Base-by-base conservation (phyloP, 129 eudicot genomes). In the Smallanthus sonchifolius region DNA sequence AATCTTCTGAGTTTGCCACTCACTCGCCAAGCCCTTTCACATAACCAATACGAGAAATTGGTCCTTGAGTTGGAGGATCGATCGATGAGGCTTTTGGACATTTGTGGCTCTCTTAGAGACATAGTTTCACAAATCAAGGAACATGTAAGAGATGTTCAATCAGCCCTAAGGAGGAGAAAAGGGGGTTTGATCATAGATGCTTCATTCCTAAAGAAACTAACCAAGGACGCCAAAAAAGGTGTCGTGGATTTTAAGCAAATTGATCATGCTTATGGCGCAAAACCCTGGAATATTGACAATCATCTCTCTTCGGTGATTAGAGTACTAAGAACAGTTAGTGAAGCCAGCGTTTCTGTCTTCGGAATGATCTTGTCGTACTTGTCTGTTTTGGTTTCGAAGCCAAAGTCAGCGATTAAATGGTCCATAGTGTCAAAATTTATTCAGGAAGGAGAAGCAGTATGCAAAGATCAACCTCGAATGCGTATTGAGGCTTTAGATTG, bases 21-120 rank as follows among this genome's bases (percentile, higher is more conserved):
- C 2, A 78, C 86, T 30, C 80, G 56, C 73, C 78, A 85, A 79
- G 75, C 80, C 5, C 75, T 82, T 36, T 82, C 74, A 37, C 75
- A 48, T 37, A 48, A 49, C 17, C 83, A 80, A 68, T 69, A 73
- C 8, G 77, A 80, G 67, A 77, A 67, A 69, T 9, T 67, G 39
- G 73, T 72, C 5, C 72, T 73, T 16, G 84, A 75, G 69, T 65
- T 82, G 57, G 65, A 73, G 20, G 85, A 85, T 55, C 64, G 45
- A 35, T 85, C 84, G 5, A 37, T 79, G 68, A 79, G 74, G 70
- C 82, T 82, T 67, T 49, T 82, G 38, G 83, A 75, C 40, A 36
- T 81, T 10, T 79, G 84, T 54, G 81, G 81, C 35, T 52, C 71
- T 9, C 16, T 67, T 30, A 76, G 64, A 54, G 89, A 82, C 16